Evolutionary conservation across 2,329 filamentous ascomycete genomes (phyloP).

Genomic region (Ophiostoma himal-ulmi): DNA sequence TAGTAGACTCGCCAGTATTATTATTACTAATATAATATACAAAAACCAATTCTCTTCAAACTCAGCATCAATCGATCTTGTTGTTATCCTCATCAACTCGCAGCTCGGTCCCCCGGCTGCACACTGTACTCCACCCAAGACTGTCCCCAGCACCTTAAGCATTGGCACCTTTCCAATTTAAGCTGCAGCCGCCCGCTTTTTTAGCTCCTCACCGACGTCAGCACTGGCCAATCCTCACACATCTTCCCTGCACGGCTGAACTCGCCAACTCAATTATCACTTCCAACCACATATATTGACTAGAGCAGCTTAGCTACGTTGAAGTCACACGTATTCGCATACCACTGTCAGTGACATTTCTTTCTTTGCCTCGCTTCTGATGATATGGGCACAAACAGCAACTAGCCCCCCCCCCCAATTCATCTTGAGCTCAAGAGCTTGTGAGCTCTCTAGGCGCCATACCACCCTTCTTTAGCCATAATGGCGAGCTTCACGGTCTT

Average conservation of each 20-base stretch:
- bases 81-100: not conserved
- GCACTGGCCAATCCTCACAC: slow-evolving; percentile 20
- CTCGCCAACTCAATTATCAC: not conserved
- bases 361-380: not conserved
- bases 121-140: not conserved
- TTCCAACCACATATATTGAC: not conserved
- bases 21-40: too few species aligned
- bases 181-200: slow-evolving; percentile 15
- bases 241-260: slow-evolving; percentile 19
- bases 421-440: slow-evolving; percentile 19
- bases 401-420: not conserved
- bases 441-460: slow-evolving; percentile 12
- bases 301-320: not conserved
- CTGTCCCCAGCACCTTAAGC: not conserved
- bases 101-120: not conserved
- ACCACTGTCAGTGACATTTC: not conserved
- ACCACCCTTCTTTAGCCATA: not conserved
- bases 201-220: slow-evolving; percentile 21
- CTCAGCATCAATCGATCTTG: too few species aligned
- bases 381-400: not conserved
- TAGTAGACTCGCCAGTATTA: not conserved
- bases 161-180: slow-evolving; percentile 13
- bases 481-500: slow-evolving; percentile 54
- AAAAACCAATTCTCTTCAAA: too few species aligned
- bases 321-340: not conserved